Conservation (phyloP, 768 basidiomycete species). For the Lepiota subincarnata region DNA sequence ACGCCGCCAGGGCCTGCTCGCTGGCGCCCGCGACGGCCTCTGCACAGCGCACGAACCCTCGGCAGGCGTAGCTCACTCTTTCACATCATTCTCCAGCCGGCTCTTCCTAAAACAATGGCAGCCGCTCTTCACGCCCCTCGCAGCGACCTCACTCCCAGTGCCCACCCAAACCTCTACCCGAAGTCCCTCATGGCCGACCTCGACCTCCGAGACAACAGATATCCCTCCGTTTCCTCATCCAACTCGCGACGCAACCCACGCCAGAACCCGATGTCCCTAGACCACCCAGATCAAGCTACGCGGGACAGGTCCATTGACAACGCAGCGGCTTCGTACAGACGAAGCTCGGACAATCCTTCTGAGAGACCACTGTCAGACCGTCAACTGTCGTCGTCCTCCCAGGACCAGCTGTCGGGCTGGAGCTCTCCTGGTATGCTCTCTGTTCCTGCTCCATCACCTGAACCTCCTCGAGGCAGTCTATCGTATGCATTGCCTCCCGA, state of each 20-base stretch:
- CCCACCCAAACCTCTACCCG: conserved; percentile 41
- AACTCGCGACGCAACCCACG: conserved; percentile 14
- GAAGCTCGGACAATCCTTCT: conserved; percentile 15
- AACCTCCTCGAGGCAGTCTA: conserved; percentile 32
- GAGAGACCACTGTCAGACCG: conserved; percentile 4
- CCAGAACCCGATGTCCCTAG: neutral
- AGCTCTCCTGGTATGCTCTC: conserved; percentile 12
- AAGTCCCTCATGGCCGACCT: conserved; percentile 55
- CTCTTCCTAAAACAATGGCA: conserved; percentile 34
- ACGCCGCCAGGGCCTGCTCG: conserved; percentile 1
- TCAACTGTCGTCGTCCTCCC: conserved; percentile 13
- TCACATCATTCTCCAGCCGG: neutral
- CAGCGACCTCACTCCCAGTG: conserved; percentile 32
- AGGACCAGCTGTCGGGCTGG: conserved; percentile 10
- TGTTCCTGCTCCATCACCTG: conserved; percentile 31
- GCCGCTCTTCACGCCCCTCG: conserved; percentile 45
- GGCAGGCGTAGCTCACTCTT: conserved; percentile 3
- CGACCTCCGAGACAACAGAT: conserved; percentile 62
- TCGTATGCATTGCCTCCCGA: conserved; percentile 44
- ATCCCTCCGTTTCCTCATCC: conserved; percentile 36
- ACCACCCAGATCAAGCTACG: neutral
- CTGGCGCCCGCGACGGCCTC: conserved; percentile 5
- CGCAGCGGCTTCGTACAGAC: conserved; percentile 13
- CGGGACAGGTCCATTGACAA: conserved; percentile 23
- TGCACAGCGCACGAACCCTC: neutral